phyloP scores from a whole-genome alignment of 495 filamentous ascomycete species.

The Aspergillus avenaceus region DNA sequence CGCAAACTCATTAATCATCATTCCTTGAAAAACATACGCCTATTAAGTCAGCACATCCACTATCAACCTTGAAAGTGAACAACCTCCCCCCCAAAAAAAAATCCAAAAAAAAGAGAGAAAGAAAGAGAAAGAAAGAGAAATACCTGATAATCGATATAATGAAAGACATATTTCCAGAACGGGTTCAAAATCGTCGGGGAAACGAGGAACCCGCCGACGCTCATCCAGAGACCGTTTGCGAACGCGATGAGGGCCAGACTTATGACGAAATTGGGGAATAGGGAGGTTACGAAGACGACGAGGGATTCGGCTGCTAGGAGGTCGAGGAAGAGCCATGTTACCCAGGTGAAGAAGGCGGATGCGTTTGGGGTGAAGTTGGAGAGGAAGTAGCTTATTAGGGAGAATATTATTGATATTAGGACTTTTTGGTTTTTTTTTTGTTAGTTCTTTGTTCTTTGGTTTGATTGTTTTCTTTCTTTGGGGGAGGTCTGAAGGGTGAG shows the following conservation, averaged over 20 bases:
- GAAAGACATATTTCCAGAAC: constrained; percentile 81
- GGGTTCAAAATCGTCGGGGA: constrained; percentile 63
- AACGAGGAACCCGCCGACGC: constrained; percentile 77
- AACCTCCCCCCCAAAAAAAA: background rate
- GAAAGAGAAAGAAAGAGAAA: background rate
- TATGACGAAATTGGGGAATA: constrained; percentile 76
- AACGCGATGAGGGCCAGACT: constrained; percentile 73
- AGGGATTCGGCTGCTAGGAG: constrained; percentile 76
- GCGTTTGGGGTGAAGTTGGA: constrained; percentile 66
- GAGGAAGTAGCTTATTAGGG: constrained; percentile 72
- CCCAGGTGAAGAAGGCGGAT: constrained; percentile 68
- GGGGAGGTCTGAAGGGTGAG: background rate
- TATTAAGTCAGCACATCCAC: constrained; percentile 11
- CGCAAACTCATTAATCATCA: constrained; percentile 85
- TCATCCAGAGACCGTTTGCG: constrained; percentile 85
- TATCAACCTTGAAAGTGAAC: background rate
- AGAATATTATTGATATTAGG: constrained; percentile 69
- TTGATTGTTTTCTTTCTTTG: constrained; percentile 7
- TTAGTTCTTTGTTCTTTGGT: background rate
- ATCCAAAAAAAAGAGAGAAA: no score
- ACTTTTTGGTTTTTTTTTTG: constrained; percentile 29
- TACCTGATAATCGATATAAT: constrained; percentile 78
- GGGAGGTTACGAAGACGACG: constrained; percentile 66
- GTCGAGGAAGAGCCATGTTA: constrained; percentile 85
- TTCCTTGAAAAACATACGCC: constrained; percentile 80